phyloP scores from a whole-genome alignment of 2,329 filamentous ascomycete genomes.

The Colletotrichum ledebouriae region DNA sequence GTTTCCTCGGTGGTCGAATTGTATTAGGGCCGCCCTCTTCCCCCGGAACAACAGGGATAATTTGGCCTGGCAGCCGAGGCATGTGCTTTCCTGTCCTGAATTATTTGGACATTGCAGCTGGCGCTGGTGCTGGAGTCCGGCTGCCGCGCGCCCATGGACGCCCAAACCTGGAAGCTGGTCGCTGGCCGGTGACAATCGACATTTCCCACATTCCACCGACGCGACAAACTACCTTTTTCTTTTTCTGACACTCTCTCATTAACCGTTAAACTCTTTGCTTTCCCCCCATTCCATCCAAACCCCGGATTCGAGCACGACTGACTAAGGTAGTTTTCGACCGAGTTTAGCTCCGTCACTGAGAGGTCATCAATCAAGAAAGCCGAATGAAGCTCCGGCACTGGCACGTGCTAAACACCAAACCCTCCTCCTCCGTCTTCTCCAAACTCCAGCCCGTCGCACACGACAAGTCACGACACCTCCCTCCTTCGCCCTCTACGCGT shows the following conservation, averaged over 20 bases:
- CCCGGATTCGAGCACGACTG: background rate
- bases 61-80: constrained; percentile 39
- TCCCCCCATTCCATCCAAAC: background rate
- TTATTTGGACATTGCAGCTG: background rate
- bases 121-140: too few species aligned
- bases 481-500: background rate
- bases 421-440: background rate
- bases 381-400: constrained; percentile 11
- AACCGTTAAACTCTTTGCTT: constrained; percentile 5
- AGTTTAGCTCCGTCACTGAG: constrained; percentile 17
- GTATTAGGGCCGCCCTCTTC: background rate
- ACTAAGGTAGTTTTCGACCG: background rate
- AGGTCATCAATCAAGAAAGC: constrained; percentile 21
- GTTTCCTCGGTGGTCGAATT: constrained; percentile 11
- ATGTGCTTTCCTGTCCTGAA: constrained; percentile 28
- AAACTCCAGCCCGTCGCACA: background rate
- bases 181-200: background rate
- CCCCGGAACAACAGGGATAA: constrained; percentile 6
- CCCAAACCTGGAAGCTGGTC: background rate
- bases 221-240: background rate
- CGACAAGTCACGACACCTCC: constrained; percentile 7
- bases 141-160: too few species aligned
- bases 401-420: constrained; percentile 35
- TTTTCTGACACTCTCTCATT: background rate
- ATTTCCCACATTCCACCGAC: constrained; percentile 13